phyloP scores from a whole-genome alignment of 768 basidiomycete species.

The Termitomyces sp. region DNA sequence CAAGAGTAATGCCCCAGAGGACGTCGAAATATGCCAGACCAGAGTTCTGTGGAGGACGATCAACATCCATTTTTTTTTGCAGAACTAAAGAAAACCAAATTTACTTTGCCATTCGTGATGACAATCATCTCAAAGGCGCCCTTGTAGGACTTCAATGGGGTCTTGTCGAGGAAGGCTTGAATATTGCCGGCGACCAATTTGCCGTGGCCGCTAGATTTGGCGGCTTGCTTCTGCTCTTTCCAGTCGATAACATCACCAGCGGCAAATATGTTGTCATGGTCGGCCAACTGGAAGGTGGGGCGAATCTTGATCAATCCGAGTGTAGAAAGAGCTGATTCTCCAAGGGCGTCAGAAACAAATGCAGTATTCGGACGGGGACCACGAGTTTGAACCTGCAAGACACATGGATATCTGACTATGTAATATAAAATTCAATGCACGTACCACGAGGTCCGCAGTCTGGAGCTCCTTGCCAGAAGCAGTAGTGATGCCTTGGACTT shows the following conservation, averaged over 20 bases:
- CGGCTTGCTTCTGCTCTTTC: slow-evolving; percentile 58
- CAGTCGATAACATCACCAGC: slow-evolving; percentile 65
- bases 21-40: slow-evolving; percentile 41
- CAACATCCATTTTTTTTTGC: not conserved
- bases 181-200: slow-evolving; percentile 48
- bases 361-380: slow-evolving; percentile 50
- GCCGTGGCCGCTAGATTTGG: slow-evolving; percentile 45
- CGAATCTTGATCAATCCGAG: slow-evolving; percentile 47
- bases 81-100: not conserved
- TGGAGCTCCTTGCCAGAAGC: slow-evolving; percentile 45
- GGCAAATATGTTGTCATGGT: slow-evolving; percentile 58
- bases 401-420: not conserved
- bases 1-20: slow-evolving; percentile 45
- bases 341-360: slow-evolving; percentile 42
- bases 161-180: slow-evolving; percentile 36
- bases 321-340: slow-evolving; percentile 32
- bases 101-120: slow-evolving; percentile 57
- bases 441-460: slow-evolving; percentile 58
- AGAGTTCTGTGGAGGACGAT: slow-evolving; percentile 28
- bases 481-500: slow-evolving; percentile 41
- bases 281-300: slow-evolving; percentile 54
- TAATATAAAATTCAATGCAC: slow-evolving; percentile 16
- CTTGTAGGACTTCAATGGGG: slow-evolving; percentile 38
- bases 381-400: slow-evolving; percentile 33
- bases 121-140: slow-evolving; percentile 54